A percentile compares a stretch with the other conserved stretches of the same genome.
Evolutionary conservation across 2,329 filamentous ascomycete species (phyloP).

Genomic region (Fusarium napiforme): DNA sequence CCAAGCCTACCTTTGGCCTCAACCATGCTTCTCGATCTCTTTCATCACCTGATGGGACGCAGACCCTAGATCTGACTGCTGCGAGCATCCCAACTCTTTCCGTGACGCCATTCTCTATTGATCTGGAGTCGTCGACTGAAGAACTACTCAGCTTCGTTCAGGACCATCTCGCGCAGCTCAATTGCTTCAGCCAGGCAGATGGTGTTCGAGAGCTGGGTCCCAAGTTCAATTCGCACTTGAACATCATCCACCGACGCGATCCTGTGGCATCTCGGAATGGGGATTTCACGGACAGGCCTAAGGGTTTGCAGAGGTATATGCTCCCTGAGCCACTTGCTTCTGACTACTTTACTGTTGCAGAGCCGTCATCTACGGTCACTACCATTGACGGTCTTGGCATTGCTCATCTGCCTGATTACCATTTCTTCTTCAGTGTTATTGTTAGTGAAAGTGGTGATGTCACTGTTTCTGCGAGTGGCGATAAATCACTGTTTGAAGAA

Average conservation of each 20-base stretch:
- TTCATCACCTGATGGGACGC: neutral
- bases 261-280: fast-evolving
- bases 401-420: neutral
- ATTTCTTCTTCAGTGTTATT: slow-evolving; percentile 8
- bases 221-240: slow-evolving; percentile 13
- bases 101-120: neutral
- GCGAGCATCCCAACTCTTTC: slow-evolving; percentile 7
- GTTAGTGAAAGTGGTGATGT: neutral
- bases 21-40: slow-evolving; percentile 26
- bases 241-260: slow-evolving; percentile 3
- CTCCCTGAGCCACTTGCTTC: slow-evolving; percentile 17
- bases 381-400: neutral
- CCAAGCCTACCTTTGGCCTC: slow-evolving; percentile 4
- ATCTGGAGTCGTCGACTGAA: neutral
- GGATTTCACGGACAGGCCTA: fast-evolving
- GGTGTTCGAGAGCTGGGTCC: neutral
- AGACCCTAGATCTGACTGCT: slow-evolving; percentile 10
- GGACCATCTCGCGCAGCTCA: slow-evolving; percentile 12
- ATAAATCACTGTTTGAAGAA: fast-evolving
- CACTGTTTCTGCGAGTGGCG: neutral
- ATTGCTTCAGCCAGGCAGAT: slow-evolving; percentile 2
- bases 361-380: neutral
- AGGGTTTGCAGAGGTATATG: neutral
- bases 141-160: neutral
- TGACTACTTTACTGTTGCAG: neutral